phyloP scores from a whole-genome alignment of 2,329 filamentous ascomycete genomes.

The Aspergillus candidus region DNA sequence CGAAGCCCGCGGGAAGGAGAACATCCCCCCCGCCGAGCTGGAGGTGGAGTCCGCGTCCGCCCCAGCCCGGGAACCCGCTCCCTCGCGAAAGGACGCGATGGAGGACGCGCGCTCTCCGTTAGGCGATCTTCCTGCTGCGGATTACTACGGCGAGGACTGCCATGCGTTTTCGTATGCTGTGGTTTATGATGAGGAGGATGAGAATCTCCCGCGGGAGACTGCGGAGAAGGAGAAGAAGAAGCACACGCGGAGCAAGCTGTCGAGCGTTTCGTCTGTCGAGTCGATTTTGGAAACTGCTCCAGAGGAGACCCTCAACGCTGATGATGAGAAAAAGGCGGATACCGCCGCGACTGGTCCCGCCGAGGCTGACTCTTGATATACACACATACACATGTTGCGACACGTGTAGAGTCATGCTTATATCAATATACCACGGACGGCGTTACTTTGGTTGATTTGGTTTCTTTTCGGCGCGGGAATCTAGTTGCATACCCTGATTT shows the following conservation, averaged over 20 bases:
- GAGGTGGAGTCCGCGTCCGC: conserved; percentile 62
- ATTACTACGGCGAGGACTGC: conserved; percentile 63
- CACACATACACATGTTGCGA: too few relatives aligned
- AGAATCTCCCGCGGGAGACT: conserved; percentile 15
- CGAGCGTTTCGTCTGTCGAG: conserved; percentile 23
- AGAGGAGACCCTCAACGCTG: conserved; percentile 10
- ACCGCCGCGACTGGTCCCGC: conserved; percentile 19
- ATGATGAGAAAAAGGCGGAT: conserved; percentile 44
- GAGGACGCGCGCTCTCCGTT: conserved; percentile 62
- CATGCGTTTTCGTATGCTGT: conserved; percentile 58
- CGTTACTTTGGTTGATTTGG: too few relatives aligned
- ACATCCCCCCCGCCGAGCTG: conserved; percentile 64
- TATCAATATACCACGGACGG: too few relatives aligned
- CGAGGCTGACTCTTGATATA: conserved; percentile 51
- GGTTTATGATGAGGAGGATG: conserved; percentile 54
- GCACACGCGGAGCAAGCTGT: conserved; percentile 15
- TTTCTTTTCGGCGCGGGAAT: too few relatives aligned
- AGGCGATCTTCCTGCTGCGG: conserved; percentile 59
- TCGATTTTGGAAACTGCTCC: conserved; percentile 18
- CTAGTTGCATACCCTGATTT: too few relatives aligned
- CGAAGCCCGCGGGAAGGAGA: conserved; percentile 73
- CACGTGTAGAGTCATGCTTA: too few relatives aligned
- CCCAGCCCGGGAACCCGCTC: conserved; percentile 20
- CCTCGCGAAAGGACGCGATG: conserved; percentile 46
- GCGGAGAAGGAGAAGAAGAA: conserved; percentile 12